These are phyloP conservation scores for Trichoderma guizhouense DNA, from an alignment of 2,329 filamentous ascomycete species.

Conservation along the genomic window DNA sequence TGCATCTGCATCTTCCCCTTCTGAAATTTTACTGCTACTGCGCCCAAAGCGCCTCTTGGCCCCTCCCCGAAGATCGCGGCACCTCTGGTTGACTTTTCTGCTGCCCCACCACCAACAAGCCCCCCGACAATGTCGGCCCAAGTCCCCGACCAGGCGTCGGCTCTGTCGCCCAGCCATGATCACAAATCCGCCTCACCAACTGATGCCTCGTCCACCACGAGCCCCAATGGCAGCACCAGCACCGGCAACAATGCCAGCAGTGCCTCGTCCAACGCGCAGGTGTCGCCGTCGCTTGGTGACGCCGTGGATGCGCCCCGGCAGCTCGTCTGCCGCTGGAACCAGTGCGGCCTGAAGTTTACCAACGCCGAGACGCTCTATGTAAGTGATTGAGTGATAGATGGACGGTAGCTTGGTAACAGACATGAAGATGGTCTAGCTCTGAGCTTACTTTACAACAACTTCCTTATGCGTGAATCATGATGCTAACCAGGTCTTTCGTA, in stretches of 20 bases:
- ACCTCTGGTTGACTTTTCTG: not conserved
- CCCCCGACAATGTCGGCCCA: constrained; percentile 32
- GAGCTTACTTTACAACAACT: not conserved
- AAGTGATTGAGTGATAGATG: constrained; percentile 30
- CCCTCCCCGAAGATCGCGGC: constrained; percentile 9
- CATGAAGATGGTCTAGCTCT: not conserved
- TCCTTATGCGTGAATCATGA: not conserved
- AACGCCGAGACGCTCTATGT: constrained; percentile 60
- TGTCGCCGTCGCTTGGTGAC: not conserved
- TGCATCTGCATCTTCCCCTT: constrained; percentile 7
- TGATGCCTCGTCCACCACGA: constrained; percentile 9
- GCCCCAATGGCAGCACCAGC: constrained; percentile 6
- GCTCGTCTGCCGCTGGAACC: constrained; percentile 58
- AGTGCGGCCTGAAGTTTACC: constrained; percentile 57
- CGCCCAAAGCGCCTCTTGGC: constrained; percentile 16
- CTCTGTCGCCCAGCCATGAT: constrained; percentile 22
- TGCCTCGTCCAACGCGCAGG: not conserved
- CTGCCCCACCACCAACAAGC: constrained; percentile 7
- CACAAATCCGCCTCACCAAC: constrained; percentile 26
- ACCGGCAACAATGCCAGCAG: constrained; percentile 3
- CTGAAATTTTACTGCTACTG: not conserved
- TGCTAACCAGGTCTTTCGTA: not conserved
- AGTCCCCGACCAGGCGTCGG: constrained; percentile 26
- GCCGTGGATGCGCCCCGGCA: not conserved
- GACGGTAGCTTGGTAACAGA: not conserved